Percentiles rank a stretch among this genome's conserved stretches.
Conservation (phyloP, 2,329 filamentous ascomycete genomes). For the Alternaria dauci region DNA sequence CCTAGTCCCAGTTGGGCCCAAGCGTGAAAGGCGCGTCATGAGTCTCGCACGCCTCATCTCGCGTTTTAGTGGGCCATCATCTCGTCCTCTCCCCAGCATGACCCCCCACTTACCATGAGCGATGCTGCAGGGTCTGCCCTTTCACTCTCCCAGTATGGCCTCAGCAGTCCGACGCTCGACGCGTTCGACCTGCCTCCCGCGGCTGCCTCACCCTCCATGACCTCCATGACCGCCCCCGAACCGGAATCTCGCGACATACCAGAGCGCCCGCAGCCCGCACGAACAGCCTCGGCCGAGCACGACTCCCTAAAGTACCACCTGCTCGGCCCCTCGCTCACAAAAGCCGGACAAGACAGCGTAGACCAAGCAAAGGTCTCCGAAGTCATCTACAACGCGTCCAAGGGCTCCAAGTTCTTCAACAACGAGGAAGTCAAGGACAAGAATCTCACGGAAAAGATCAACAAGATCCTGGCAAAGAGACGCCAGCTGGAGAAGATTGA, state of each 20-base stretch:
- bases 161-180: constrained; percentile 15
- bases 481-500: constrained; percentile 77
- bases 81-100: constrained; percentile 20
- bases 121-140: constrained; percentile 23
- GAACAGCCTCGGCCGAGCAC: constrained; percentile 52
- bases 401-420: constrained; percentile 95
- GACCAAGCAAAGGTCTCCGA: constrained; percentile 95
- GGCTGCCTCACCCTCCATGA: constrained; percentile 12
- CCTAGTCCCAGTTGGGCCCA: constrained; percentile 23
- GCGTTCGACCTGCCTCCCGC: constrained; percentile 18
- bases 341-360: constrained; percentile 91
- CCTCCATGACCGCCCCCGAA: constrained; percentile 22
- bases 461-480: constrained; percentile 78
- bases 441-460: constrained; percentile 84
- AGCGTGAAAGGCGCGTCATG: constrained; percentile 35
- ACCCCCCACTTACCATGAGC: constrained; percentile 36
- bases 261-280: constrained; percentile 27
- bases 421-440: constrained; percentile 87
- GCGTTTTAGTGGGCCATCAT: constrained; percentile 21
- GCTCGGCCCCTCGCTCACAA: constrained; percentile 88
- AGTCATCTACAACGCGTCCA: constrained; percentile 95
- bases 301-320: constrained; percentile 87
- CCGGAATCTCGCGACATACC: constrained; percentile 4
- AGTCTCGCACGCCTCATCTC: constrained; percentile 18
- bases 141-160: constrained; percentile 28